Evolutionary conservation across 2,329 filamentous ascomycete genomes (phyloP), one percentile per base, ranked within the genome.

Genomic region (Endoconidiophora laricicola): DNA sequence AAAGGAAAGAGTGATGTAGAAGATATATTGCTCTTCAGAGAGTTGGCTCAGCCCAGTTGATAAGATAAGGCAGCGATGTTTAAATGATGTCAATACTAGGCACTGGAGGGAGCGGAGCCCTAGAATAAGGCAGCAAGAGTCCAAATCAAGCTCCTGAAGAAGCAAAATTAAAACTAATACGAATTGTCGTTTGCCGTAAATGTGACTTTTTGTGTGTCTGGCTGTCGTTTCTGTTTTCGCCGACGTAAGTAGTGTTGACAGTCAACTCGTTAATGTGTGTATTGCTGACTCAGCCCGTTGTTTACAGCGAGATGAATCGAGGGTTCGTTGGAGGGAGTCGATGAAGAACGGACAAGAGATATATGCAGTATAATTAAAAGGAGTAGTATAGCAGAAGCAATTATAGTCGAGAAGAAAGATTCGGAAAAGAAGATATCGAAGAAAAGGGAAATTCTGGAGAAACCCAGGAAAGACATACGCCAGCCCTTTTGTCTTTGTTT

Each of bases 401-500:
- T 33, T 33, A 24, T 24, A 45, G 20, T 9, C 24, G 6, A 22
- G 41, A 14, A 24, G 24, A 45, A 45, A 3, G 29, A 4, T 9
- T 29, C n/a, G 9, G 7, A 29, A 44, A 20, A 22, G 37, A 38
- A 44, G 37, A 26, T n/a, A 18, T 14, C 20, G 16, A 50, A 45
- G 33, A 50, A 41, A 38, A 46, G 38, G 14, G 33, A 46, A 38
- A 39, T 36, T 16, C 1, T 38, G 18, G 20, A 24, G 23, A 46
- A 26, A 46, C 26, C 23, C 38, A 46, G 38, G 38, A 20, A 46
- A 37, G 16, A 26, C 4, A 43, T 23, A 39, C 16, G 29, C 41
- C 33, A 42, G 26, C 29, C 47, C 16, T 49, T 50, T 45, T 50
- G 40, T 45, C 29, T 38, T 50, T 36, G 20, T 45, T 44, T 49